phyloP scores from a whole-genome alignment of 352 stramenopile genomes.

The Globisporangium nagaii region DNA sequence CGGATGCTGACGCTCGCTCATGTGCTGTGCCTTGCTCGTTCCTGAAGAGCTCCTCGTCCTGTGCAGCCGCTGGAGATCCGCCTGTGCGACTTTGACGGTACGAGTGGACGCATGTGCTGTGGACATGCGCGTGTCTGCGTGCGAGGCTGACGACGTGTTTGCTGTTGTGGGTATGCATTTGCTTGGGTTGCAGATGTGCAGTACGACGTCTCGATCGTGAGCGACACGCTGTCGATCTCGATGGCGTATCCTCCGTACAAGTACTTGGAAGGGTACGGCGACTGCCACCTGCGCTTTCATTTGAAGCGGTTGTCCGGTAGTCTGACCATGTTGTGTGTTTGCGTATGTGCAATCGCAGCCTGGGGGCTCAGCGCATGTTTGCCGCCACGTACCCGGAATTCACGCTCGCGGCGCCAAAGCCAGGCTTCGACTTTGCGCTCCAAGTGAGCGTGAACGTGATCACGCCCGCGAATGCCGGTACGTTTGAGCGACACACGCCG shows the following conservation, averaged over 20 bases:
- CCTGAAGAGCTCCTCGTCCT: constrained; percentile 57
- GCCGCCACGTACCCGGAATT: constrained; percentile 71
- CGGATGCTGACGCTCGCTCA: not conserved
- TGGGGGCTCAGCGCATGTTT: constrained; percentile 71
- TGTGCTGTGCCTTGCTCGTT: not conserved
- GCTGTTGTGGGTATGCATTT: not conserved
- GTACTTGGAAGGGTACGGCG: constrained; percentile 43
- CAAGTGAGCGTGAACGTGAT: constrained; percentile 76
- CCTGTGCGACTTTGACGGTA: constrained; percentile 83
- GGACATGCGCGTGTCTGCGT: not conserved
- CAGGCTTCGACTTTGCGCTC: constrained; percentile 77
- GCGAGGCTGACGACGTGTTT: not conserved
- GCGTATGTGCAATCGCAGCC: constrained; percentile 17
- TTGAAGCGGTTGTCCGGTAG: not conserved
- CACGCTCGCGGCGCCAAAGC: constrained; percentile 49
- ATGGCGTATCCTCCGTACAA: constrained; percentile 79
- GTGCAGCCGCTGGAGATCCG: constrained; percentile 74
- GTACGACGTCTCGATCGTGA: constrained; percentile 74
- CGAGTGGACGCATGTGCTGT: not conserved
- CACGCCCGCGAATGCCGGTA: constrained; percentile 61
- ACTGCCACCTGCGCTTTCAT: constrained; percentile 6
- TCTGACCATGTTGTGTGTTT: not conserved
- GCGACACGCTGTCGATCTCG: constrained; percentile 62
- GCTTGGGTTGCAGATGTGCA: constrained; percentile 52
- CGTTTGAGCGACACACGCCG: constrained; percentile 1